phyloP scores from a whole-genome alignment of 345 rosid species.

The Gossypioides kirkii region DNA sequence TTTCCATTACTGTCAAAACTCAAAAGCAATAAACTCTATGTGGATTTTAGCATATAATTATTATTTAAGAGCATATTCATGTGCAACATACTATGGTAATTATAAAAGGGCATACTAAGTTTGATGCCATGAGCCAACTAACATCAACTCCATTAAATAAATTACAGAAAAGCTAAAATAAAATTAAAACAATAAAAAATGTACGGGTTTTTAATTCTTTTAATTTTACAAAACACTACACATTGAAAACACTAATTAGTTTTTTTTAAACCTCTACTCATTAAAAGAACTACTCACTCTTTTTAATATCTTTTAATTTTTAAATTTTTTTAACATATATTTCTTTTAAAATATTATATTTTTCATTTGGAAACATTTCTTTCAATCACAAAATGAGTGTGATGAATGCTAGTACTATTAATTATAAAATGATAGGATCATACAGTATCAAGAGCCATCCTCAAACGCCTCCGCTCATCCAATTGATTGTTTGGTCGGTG shows the following conservation, averaged over 20 bases:
- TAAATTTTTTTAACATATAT: neutral
- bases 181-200: too few relatives aligned
- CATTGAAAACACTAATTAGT: too few relatives aligned
- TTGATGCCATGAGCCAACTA: too few relatives aligned
- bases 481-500: conserved; percentile 92
- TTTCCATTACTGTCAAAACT: neutral
- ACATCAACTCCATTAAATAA: too few relatives aligned
- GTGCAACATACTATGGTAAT: too few relatives aligned
- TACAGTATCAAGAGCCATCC: conserved; percentile 98
- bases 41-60: neutral
- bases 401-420: neutral
- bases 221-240: too few relatives aligned
- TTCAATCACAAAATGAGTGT: neutral
- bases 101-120: too few relatives aligned
- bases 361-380: neutral
- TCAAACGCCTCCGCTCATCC: conserved; percentile 84
- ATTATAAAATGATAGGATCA: conserved; percentile 19
- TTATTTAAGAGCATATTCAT: too few relatives aligned
- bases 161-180: neutral
- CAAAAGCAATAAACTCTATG: neutral
- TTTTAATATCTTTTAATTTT: too few relatives aligned
- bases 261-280: too few relatives aligned
- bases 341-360: neutral
- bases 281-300: too few relatives aligned
- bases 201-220: too few relatives aligned